A percentile compares a stretch with the other conserved stretches of the same genome.
Evolutionary conservation across 345 rosid species (phyloP).

Genomic region (Punica granatum): DNA sequence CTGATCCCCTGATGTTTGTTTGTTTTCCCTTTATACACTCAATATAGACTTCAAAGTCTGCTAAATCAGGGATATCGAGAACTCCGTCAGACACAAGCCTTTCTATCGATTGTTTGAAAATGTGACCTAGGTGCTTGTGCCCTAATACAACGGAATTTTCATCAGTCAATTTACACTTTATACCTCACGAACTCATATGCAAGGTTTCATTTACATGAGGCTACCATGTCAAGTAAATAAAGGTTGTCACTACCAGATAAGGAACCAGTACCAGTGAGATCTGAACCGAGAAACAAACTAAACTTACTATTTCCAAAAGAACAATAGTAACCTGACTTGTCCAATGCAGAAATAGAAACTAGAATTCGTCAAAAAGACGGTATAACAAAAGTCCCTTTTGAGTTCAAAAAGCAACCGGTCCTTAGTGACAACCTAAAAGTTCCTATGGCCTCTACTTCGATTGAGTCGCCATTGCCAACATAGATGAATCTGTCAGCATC

Average conservation of each 20-base stretch:
- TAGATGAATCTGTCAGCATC: conserved; percentile 6
- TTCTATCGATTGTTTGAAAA: conserved; percentile 3
- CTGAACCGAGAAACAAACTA: background rate
- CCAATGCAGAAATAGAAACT: conserved; percentile 10
- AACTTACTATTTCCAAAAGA: conserved; percentile 10
- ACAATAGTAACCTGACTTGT: conserved; percentile 7
- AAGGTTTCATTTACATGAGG: conserved; percentile 15
- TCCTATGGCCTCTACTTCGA: background rate
- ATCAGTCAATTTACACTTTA: conserved; percentile 7
- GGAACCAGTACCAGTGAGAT: background rate
- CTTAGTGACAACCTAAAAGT: background rate
- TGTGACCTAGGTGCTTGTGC: conserved; percentile 1
- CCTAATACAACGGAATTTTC: background rate
- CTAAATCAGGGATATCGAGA: conserved; percentile 9
- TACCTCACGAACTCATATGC: background rate
- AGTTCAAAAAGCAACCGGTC: background rate
- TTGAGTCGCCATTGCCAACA: background rate
- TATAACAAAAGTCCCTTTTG: background rate
- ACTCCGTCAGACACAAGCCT: conserved; percentile 9
- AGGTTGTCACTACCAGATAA: conserved; percentile 2
- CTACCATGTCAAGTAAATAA: conserved; percentile 9
- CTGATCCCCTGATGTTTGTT: conserved; percentile 5
- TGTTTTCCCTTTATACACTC: conserved; percentile 15
- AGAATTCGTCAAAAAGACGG: conserved; percentile 5
- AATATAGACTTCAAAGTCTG: conserved; percentile 6